A percentile compares a stretch with the other conserved stretches of the same genome.
Evolutionary conservation across 805 yeast species (phyloP).

Genomic region (Metschnikowia aberdeeniae): DNA sequence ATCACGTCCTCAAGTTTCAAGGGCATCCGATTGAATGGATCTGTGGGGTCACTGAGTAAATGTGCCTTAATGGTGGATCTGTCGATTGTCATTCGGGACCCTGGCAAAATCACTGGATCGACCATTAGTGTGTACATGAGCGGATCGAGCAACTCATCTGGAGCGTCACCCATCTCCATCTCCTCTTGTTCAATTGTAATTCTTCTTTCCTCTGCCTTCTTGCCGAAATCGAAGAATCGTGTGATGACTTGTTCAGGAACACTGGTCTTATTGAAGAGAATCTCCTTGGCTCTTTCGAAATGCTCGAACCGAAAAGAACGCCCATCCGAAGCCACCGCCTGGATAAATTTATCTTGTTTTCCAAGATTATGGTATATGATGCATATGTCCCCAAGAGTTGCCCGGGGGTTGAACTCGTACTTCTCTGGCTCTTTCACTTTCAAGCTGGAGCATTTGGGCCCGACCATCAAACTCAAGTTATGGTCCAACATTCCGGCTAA

Average conservation of each 20-base stretch:
- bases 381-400: constrained; percentile 62
- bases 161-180: constrained; percentile 83
- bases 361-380: constrained; percentile 75
- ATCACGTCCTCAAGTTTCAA: constrained; percentile 81
- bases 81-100: constrained; percentile 81
- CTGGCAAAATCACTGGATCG: constrained; percentile 93
- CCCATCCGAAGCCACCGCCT: constrained; percentile 86
- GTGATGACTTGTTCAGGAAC: constrained; percentile 46
- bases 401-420: constrained; percentile 78
- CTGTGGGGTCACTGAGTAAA: constrained; percentile 89
- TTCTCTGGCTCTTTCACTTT: constrained; percentile 81
- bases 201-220: constrained; percentile 59
- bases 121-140: constrained; percentile 93
- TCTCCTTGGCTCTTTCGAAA: constrained; percentile 67
- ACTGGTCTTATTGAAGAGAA: constrained; percentile 56
- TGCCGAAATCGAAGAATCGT: constrained; percentile 52
- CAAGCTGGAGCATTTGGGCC: constrained; percentile 87
- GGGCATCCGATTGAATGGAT: constrained; percentile 95
- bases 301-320: constrained; percentile 72
- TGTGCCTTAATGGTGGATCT: constrained; percentile 91
- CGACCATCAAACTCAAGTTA: constrained; percentile 87
- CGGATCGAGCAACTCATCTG: constrained; percentile 96
- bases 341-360: constrained; percentile 57
- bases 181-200: constrained; percentile 75
- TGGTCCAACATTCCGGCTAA: constrained; percentile 94